Evolutionary conservation across 257 asterid species (phyloP), one percentile per base, ranked within the genome.

Genomic region (Salvia splendens): DNA sequence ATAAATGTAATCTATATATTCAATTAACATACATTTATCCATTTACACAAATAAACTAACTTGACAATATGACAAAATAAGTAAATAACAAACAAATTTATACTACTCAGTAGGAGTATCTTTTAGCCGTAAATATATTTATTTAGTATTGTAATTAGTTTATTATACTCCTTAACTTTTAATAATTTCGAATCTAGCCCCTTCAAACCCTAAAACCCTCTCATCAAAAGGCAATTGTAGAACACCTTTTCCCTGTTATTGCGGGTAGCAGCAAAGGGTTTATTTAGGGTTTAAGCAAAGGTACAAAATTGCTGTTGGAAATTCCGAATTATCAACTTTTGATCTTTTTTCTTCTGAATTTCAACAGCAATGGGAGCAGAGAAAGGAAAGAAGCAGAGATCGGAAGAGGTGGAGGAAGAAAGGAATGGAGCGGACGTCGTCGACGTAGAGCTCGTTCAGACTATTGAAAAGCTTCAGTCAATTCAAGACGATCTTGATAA

Each of bases 401-500:
- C 76, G 71, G 85, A 24, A 63, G 87, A 73, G 17, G 68, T 1
- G 17, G 84, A 72, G 75, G 90, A 77, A 43, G 92, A 82, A 20
- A 78, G 60, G 75, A 72, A 73, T 70, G 87, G 68, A 9, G 40
- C 58, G 15, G 82, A 77, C 20, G 75, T 47, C 41, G 62, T 77
- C 74, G 96, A 87, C 42, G 78, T 61, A 20, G 89, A 84, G 59
- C 89, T 87, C 66, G 79, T 86, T 64, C 64, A 70, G 32, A 84
- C 96, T 35, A 78, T 88, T 38, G 93, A 88, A 68, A 88, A 83
- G 83, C 86, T 91, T 73, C 97, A 88, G 76, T 89, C 83, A 77
- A 79, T 88, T 80, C 95, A 91, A 74, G 97, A 88, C 32, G 97
- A 91, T 67, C 96, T 91, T 28, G 97, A 91, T 46, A 88, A 83